phyloP scores from a whole-genome alignment of 495 filamentous ascomycete genomes.

The Daldinia caldariorum region DNA sequence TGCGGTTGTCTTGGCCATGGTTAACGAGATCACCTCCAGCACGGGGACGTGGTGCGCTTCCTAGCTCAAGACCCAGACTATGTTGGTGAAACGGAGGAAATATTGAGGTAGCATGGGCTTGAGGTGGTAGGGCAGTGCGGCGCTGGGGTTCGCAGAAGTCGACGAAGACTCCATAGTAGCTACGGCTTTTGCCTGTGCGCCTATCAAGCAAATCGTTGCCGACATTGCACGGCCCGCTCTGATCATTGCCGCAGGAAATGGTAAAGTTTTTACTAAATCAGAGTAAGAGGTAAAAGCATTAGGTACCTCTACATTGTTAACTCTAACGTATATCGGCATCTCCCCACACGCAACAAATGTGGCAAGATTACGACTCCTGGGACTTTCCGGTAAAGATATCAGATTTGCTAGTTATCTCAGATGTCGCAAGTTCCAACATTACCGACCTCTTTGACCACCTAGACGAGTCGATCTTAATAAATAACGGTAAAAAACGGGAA shows the following conservation, averaged over 20 bases:
- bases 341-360: constrained; percentile 54
- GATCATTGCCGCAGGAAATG: constrained; percentile 38
- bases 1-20: constrained; percentile 4
- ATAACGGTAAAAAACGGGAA: no score
- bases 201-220: constrained; percentile 47
- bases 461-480: no score
- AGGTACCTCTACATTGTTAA: no score
- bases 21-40: not conserved
- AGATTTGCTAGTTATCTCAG: no score
- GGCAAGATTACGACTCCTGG: not conserved
- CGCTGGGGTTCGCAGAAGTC: constrained; percentile 19
- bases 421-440: no score
- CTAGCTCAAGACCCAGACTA: not conserved
- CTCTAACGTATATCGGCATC: no score
- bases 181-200: constrained; percentile 47
- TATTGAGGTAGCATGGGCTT: not conserved
- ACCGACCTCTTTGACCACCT: no score
- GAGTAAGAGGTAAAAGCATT: no score
- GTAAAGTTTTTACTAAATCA: not conserved
- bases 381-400: no score
- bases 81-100: not conserved
- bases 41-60: not conserved
- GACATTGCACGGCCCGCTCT: constrained; percentile 52
- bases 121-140: not conserved
- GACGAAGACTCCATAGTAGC: constrained; percentile 52